Base-by-base conservation (phyloP, 225 moss, liverwort and hornwort species). In the Sphagnum contortum region DNA sequence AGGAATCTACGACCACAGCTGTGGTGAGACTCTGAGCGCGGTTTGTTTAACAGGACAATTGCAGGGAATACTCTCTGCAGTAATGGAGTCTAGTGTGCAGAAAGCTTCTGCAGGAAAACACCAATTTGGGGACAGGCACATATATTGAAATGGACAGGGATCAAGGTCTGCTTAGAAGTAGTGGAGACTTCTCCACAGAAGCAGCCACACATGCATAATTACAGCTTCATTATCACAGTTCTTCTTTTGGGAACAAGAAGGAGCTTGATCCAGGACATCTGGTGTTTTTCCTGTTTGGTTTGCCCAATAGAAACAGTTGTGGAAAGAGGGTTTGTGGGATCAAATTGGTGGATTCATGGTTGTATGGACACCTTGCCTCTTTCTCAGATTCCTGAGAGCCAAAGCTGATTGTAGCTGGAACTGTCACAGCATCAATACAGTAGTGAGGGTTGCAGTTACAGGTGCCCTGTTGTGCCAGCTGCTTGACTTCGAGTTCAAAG, bases 371-470 rank as follows among this genome's bases (percentile, higher is more conserved):
- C 81, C 88, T 77, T 79, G 71, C 83, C 77, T 71, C 61, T 88
- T 83, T 80, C 82, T 88, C 87, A 78, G 78, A 78, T 65, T 6
- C 63, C 73, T 81, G 76, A 67, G 67, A 85, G 76, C 73, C 75
- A 73, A 73, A 60, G 66, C 59, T 64, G 61, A 69, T 29, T 69
- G 62, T 78, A 74, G 72, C 65, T 69, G 81, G 69, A 71, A 70
- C 67, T 77, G 53, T 63, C 72, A 56, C 86, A 78, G 80, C 83
- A 74, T 83, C 87, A 73, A 78, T 79, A 79, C 72, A 77, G 77
- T 91, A 86, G 79, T 77, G 70, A 81, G 86, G 89, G 78, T 88
- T 84, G 84, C 87, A 82, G 80, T 87, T 77, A 83, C 89, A 91
- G 86, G 82, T 72, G 80, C 78, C 85, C 73, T 84, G 75, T 86